Evolutionary conservation across 805 yeast species (phyloP).

Genomic region (fission yeast (Schizosaccharomyces pombe)): DNA sequence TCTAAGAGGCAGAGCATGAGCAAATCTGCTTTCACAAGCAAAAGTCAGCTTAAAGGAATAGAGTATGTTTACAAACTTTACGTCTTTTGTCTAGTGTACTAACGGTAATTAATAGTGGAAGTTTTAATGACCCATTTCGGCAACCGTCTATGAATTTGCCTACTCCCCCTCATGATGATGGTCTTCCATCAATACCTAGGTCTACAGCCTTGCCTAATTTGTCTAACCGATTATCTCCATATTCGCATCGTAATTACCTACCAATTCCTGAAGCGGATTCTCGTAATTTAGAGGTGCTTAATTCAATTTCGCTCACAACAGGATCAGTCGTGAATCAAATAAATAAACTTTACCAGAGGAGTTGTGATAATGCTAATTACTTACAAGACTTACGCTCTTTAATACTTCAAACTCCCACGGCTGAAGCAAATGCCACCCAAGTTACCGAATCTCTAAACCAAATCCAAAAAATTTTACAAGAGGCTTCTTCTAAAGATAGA

Average conservation of each 20-base stretch:
- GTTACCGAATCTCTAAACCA: background rate
- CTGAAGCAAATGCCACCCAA: too few species aligned
- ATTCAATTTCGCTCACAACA: background rate
- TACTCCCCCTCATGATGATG: background rate
- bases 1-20: too few species aligned
- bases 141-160: background rate
- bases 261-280: background rate
- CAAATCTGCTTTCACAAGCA: too few species aligned
- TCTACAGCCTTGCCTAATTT: background rate
- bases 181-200: background rate
- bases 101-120: too few species aligned
- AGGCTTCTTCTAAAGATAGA: background rate
- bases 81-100: too few species aligned
- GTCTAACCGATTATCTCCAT: background rate
- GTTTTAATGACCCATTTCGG: background rate
- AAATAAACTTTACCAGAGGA: background rate
- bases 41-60: too few species aligned
- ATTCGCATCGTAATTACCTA: background rate
- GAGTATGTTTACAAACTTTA: too few species aligned
- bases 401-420: too few species aligned
- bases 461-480: background rate
- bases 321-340: background rate
- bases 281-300: background rate
- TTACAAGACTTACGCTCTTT: background rate
- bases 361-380: background rate